phyloP scores from a whole-genome alignment of 495 filamentous ascomycete genomes.

The Staphylotrichum longicolle region DNA sequence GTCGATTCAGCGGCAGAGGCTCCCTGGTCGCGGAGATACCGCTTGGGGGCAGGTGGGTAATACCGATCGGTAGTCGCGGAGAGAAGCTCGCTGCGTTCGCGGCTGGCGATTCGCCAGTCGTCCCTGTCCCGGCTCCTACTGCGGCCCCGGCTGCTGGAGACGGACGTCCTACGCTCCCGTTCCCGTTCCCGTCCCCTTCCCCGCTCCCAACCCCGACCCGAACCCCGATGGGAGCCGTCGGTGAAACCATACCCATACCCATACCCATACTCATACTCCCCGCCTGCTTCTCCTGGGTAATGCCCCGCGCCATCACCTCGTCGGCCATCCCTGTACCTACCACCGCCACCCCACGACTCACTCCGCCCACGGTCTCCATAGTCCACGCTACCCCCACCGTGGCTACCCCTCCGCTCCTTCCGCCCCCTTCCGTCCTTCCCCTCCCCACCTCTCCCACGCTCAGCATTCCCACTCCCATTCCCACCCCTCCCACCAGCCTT shows the following conservation, averaged over 20 bases:
- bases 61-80: conserved; percentile 5
- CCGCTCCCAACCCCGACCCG: neutral
- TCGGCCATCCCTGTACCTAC: neutral
- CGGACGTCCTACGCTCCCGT: neutral
- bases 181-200: too few species aligned
- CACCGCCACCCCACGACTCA: neutral
- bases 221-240: neutral
- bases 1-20: neutral
- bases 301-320: neutral
- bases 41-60: conserved; percentile 17
- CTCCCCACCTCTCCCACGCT: neutral
- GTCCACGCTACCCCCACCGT: neutral
- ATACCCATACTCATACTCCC: neutral
- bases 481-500: neutral
- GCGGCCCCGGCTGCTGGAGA: neutral
- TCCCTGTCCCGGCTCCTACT: neutral
- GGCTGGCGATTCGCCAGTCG: neutral
- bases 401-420: neutral
- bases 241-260: too few species aligned
- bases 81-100: neutral
- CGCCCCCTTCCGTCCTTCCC: neutral
- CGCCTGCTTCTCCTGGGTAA: neutral
- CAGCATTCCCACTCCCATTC: neutral
- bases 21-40: conserved; percentile 10
- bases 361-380: neutral